Base-by-base conservation (phyloP, 164 flowering plant species). In the Nymphaea thermarum region DNA sequence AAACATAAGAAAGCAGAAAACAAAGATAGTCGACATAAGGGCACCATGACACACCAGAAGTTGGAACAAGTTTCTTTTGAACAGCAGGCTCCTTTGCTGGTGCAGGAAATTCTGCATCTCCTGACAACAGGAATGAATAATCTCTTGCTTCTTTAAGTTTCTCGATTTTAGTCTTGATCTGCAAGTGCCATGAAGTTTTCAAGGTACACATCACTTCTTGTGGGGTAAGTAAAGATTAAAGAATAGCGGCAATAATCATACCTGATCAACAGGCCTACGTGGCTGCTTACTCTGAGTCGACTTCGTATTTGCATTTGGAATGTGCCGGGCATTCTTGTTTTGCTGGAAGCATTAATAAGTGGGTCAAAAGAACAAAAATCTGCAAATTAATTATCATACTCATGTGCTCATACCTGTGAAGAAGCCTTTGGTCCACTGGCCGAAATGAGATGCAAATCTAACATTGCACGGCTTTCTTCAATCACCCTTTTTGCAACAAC, bases 401-500 rank as follows among this genome's bases (percentile, higher is more conserved):
- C 11, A 47, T 12, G 12, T 47, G 63, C 63, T 61, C 16, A 3
- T 61, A 61, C 63, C 63, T n/a, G 36, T 66, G 72, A 70, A 15
- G 63, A 74, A 4, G 86, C 51, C 36, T 77, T 80, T 15, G 77
- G 65, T 60, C 73, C 65, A 71, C 71, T 86, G 15, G 84, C 71
- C 44, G 79, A 76, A 81, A 84, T 72, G 70, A 87, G 86, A 64
- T 80, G 87, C 68, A 78, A 85, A 78, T 95, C 99, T 43, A 92
- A 65, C 42, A 90, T 67, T 15, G 98, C 83, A 79, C 88, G 90
- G 88, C 95, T 85, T 79, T 92, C 99, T 79, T 89, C 86, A 66
- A 95, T 82, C 44, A 95, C 99, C 81, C 98, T 88, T 66, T 80
- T 84, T 63, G 98, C 82, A 75, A 95, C 89, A 66, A 88, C 90